Conservation (phyloP, 306 rosid genomes). For the Fagus crenata region DNA sequence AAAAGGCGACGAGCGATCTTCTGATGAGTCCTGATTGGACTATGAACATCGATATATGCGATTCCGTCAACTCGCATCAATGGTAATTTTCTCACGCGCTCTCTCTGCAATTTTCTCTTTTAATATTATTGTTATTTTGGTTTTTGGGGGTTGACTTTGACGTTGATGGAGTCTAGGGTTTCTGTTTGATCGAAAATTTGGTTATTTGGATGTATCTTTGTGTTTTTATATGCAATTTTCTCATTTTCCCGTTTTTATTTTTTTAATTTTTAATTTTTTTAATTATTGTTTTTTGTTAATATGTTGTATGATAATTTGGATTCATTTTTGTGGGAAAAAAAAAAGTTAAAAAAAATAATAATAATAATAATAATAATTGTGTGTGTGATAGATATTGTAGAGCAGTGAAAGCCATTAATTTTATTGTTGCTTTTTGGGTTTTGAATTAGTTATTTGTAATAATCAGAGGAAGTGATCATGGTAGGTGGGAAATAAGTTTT, state of each 20-base stretch:
- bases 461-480: background rate
- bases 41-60: constrained; percentile 97
- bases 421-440: background rate
- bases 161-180: constrained; percentile 18
- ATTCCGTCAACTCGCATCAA: constrained; percentile 86
- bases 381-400: background rate
- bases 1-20: constrained; percentile 99
- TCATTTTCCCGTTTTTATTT: background rate
- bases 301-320: background rate
- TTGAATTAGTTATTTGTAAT: background rate
- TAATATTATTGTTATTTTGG: constrained; percentile 4
- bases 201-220: background rate
- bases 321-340: no score
- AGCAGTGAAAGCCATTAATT: background rate
- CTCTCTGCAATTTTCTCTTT: background rate
- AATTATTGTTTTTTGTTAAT: background rate
- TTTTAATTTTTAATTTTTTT: no score
- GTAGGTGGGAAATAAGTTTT: background rate
- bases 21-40: constrained; percentile 99
- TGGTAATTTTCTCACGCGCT: constrained; percentile 48
- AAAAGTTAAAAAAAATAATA: no score
- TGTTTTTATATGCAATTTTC: background rate
- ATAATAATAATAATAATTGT: background rate
- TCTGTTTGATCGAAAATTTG: constrained; percentile 21
- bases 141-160: constrained; percentile 35